These are phyloP conservation scores for Serendipita indica DNA, from an alignment of 768 basidiomycete genomes.

Conservation along the genomic window DNA sequence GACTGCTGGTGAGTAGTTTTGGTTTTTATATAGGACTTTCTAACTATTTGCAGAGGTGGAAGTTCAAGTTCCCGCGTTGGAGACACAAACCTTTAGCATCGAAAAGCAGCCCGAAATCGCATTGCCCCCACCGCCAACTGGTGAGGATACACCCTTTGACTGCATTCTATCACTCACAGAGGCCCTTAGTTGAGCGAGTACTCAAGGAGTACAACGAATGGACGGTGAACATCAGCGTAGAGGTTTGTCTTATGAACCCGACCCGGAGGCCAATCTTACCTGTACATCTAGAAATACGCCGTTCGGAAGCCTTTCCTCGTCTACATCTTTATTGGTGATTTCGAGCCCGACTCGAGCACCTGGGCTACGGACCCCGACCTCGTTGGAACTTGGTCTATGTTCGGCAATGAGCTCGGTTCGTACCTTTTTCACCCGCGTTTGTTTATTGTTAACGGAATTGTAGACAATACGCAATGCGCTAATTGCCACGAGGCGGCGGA, in stretches of 20 bases:
- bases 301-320: slow-evolving; percentile 25
- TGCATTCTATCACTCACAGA: too few relatives aligned
- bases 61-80: too few relatives aligned
- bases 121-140: too few relatives aligned
- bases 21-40: too few relatives aligned
- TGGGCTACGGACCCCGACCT: slow-evolving; percentile 26
- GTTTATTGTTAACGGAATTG: slow-evolving; percentile 11
- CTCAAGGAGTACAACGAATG: not conserved
- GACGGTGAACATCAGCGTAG: not conserved
- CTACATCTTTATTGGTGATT: slow-evolving; percentile 32
- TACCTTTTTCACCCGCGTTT: not conserved
- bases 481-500: slow-evolving; percentile 26
- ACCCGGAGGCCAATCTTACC: not conserved
- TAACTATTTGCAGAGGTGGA: too few relatives aligned
- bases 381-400: slow-evolving; percentile 32
- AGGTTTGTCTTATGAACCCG: not conserved
- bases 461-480: slow-evolving; percentile 27
- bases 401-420: slow-evolving; percentile 23
- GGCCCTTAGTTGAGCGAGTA: too few relatives aligned
- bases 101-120: too few relatives aligned
- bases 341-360: slow-evolving; percentile 25
- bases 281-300: not conserved
- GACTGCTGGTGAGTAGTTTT: too few relatives aligned
- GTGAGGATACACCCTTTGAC: too few relatives aligned
- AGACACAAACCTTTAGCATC: too few relatives aligned